Conservation (phyloP, 352 stramenopile genomes). For the Pythium oligandrum region DNA sequence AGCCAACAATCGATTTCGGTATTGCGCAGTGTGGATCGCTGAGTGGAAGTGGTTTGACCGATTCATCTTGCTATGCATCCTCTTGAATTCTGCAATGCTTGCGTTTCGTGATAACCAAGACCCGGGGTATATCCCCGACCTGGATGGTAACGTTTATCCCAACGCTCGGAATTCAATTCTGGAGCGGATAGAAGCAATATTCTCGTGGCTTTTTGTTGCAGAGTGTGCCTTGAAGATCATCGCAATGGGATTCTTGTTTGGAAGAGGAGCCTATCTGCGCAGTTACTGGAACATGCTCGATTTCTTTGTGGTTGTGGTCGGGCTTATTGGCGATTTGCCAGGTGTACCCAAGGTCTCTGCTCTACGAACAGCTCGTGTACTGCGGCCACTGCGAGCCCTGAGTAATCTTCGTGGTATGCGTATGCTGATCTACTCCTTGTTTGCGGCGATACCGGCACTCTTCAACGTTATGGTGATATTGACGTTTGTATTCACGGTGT, state of each 20-base stretch:
- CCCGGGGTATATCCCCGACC: conserved; percentile 26
- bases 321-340: conserved; percentile 31
- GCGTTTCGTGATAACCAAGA: conserved; percentile 52
- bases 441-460: conserved; percentile 49
- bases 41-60: conserved; percentile 71
- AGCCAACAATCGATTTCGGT: conserved; percentile 29
- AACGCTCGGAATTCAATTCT: conserved; percentile 32
- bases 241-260: conserved; percentile 58
- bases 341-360: conserved; percentile 32
- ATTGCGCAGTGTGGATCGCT: conserved; percentile 35
- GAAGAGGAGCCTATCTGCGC: conserved; percentile 51
- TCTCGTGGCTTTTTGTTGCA: conserved; percentile 61
- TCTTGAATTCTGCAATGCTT: conserved; percentile 63
- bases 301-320: conserved; percentile 76
- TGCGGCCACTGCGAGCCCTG: conserved; percentile 60
- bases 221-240: conserved; percentile 82
- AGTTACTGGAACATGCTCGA: conserved; percentile 84
- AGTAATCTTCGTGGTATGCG: conserved; percentile 36
- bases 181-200: conserved; percentile 31
- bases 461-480: conserved; percentile 68
- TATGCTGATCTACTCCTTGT: conserved; percentile 51
- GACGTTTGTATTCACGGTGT: conserved; percentile 64
- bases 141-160: conserved; percentile 14
- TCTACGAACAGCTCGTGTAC: conserved; percentile 35
- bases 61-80: conserved; percentile 68